Base-by-base conservation (phyloP, 73 alveolate species). In the Tetrahymena malaccensis region DNA sequence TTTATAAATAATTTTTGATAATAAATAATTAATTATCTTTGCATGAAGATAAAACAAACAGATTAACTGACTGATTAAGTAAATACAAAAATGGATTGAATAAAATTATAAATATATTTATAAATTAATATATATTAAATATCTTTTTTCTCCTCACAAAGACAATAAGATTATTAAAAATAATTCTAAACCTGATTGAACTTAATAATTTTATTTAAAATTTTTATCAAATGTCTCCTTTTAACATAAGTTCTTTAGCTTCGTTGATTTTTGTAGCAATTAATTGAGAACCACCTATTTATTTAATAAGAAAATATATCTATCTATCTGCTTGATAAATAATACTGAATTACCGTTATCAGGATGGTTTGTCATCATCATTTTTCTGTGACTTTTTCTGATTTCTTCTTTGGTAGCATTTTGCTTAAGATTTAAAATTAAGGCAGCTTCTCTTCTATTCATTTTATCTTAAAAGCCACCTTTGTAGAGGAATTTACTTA, bases 191-290 rank as follows among this genome's bases (percentile, higher is more conserved):
- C 21, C 58, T 1, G 1, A 44, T n/a, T n/a, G n/a, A 15, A 3
- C 83, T 50, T 13, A 19, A 15, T 50, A 10, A 15, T 50, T 21
- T 40, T 40, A 40, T 40, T 37, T 10, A 40, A 50, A 50, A 19
- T 50, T 50, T 50, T 2, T 31, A 27, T 70, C 89, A 70, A 70
- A 70, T 70, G 37, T 70, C 89, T 27, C 96, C 93, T 85, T 89
- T 95, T 44, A 95, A 93, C 94, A 95, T 85, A 21, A 95, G 93
- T 93, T 98, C 99, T 96, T 98, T 98, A 17, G 99, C 99, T 94
- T 98, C 99, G 94, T 98, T 98, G 27, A 98, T 96, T 96, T 98
- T 98, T 17, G 98, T 97, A 31, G 99, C 98, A 40, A 98, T 55
- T 93, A 95, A 98, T 17, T 99, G 97, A 19, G 98, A 96, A 40